phyloP scores from a whole-genome alignment of 1,139 yeast species.

The Blastobotrys raffinosifermentans region DNA sequence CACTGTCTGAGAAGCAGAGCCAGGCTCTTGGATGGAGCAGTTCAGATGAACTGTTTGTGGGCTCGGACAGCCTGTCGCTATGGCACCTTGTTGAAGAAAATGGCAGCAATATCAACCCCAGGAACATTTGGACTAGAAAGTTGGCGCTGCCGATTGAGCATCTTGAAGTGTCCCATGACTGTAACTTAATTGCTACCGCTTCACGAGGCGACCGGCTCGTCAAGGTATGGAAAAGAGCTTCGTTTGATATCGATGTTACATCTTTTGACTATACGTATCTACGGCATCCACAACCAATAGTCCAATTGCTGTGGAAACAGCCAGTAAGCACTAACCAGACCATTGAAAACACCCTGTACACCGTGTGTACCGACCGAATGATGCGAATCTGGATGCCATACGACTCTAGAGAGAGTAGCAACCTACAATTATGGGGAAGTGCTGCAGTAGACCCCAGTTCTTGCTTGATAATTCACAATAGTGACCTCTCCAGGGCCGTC shows the following conservation, averaged over 20 bases:
- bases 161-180: constrained; percentile 56
- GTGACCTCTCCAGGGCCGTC: constrained; percentile 40
- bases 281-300: constrained; percentile 56
- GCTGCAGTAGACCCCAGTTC: constrained; percentile 35
- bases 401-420: constrained; percentile 39
- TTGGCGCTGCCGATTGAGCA: constrained; percentile 48
- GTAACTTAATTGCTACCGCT: constrained; percentile 59
- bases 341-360: constrained; percentile 46
- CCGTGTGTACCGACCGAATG: constrained; percentile 49
- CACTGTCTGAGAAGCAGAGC: constrained; percentile 24
- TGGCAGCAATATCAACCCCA: constrained; percentile 8
- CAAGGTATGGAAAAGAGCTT: constrained; percentile 73
- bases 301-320: constrained; percentile 34
- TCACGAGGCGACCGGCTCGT: constrained; percentile 59
- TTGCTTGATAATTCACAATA: constrained; percentile 53
- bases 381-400: constrained; percentile 71
- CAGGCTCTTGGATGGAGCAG: constrained; percentile 57
- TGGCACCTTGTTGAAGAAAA: constrained; percentile 35
- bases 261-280: constrained; percentile 68
- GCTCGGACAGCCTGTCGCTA: constrained; percentile 50
- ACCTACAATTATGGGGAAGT: constrained; percentile 56
- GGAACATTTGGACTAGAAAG: constrained; percentile 17
- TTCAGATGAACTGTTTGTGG: constrained; percentile 55
- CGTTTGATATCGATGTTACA: constrained; percentile 60
- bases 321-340: constrained; percentile 23